Conservation (phyloP, 371 early-diverging fungal genomes). For the Parasitella parasitica region DNA sequence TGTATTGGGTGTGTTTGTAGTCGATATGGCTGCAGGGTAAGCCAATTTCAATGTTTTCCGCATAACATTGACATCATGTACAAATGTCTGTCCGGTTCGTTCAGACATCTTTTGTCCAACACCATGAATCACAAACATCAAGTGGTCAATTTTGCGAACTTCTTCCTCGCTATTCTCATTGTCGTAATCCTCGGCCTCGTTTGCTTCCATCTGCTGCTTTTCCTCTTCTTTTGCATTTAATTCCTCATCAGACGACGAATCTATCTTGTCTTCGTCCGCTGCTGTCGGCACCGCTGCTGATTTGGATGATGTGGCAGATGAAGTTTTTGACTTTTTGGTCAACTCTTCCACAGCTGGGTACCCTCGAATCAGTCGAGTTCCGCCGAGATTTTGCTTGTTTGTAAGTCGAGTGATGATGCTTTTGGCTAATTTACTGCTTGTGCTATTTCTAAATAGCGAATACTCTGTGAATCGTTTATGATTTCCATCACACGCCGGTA, state of each 20-base stretch:
- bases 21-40: constrained; percentile 30
- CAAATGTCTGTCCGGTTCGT: constrained; percentile 68
- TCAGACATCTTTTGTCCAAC: constrained; percentile 84
- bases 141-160: constrained; percentile 70
- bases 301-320: constrained; percentile 12
- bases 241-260: constrained; percentile 10
- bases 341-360: constrained; percentile 69
- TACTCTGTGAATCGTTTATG: no score
- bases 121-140: constrained; percentile 80
- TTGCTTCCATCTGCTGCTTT: constrained; percentile 24
- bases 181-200: constrained; percentile 51
- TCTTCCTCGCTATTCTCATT: constrained; percentile 56
- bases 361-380: constrained; percentile 71
- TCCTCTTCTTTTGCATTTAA: constrained; percentile 23
- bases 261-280: constrained; percentile 24
- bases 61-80: constrained; percentile 73
- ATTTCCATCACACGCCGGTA: no score
- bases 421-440: constrained; percentile 69
- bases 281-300: constrained; percentile 16
- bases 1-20: constrained; percentile 24
- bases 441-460: constrained; percentile 33
- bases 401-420: constrained; percentile 70
- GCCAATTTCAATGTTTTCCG: constrained; percentile 66
- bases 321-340: constrained; percentile 6
- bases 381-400: constrained; percentile 64